Evolutionary conservation across 306 rosid genomes (phyloP).

Genomic region (Begonia masoniana): DNA sequence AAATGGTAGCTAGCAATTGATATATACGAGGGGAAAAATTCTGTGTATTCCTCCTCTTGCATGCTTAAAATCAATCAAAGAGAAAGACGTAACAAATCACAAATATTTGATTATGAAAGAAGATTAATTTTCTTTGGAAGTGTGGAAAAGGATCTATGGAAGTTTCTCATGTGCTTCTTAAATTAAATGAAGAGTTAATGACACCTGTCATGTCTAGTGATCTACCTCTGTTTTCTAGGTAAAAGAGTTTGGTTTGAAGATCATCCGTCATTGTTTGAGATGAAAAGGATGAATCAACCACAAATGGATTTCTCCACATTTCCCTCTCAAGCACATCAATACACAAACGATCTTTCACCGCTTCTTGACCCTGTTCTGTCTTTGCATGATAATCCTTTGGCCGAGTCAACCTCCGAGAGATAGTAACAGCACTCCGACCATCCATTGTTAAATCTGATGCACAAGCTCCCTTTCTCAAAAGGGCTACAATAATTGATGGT

Average conservation of each 20-base stretch:
- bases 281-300: slow-evolving; percentile 14
- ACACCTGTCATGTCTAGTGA: not conserved
- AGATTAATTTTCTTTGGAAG: not conserved
- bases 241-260: slow-evolving; percentile 28
- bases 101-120: not conserved
- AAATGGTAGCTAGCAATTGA: no score
- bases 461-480: slow-evolving; percentile 29
- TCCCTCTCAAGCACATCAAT: slow-evolving; percentile 41
- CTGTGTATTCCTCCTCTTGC: no score
- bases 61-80: no score
- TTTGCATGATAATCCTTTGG: slow-evolving; percentile 35
- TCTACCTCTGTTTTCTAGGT: slow-evolving; percentile 44
- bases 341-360: slow-evolving; percentile 33
- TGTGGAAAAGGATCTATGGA: not conserved
- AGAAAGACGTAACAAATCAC: no score
- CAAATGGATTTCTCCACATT: slow-evolving; percentile 26
- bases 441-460: slow-evolving; percentile 29
- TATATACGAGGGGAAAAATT: no score
- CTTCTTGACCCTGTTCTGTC: slow-evolving; percentile 27
- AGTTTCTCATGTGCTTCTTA: not conserved
- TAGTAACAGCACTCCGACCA: slow-evolving; percentile 34
- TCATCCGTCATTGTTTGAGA: slow-evolving; percentile 29
- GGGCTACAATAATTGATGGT: slow-evolving; percentile 31
- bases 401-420: slow-evolving; percentile 35
- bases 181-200: not conserved